A percentile compares a stretch with the other conserved stretches of the same genome.
These are phyloP conservation scores for Ophiocordyceps australis DNA, from an alignment of 2,329 filamentous ascomycete genomes.

Conservation along the genomic window DNA sequence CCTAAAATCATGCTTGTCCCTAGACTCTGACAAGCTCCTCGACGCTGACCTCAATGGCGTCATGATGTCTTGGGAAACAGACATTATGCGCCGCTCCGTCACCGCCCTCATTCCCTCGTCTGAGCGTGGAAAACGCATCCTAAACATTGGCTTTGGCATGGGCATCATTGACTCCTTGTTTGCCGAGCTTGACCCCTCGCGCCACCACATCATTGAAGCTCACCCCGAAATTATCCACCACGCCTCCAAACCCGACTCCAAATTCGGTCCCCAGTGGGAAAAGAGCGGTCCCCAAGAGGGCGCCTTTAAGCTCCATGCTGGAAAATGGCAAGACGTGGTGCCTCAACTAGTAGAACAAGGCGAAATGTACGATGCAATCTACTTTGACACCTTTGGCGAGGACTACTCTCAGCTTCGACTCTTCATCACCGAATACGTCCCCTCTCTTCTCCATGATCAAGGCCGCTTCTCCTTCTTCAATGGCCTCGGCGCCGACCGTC, in stretches of 20 bases:
- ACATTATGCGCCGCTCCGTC: conserved; percentile 68
- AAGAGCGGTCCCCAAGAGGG: conserved; percentile 36
- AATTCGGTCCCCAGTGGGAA: conserved; percentile 39
- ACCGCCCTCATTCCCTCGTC: conserved; percentile 37
- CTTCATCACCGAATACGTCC: conserved; percentile 80
- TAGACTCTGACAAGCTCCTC: conserved; percentile 47
- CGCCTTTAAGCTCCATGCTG: conserved; percentile 49
- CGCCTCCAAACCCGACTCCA: conserved; percentile 27
- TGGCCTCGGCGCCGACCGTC: conserved; percentile 78
- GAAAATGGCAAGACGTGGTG: conserved; percentile 68
- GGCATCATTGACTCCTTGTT: conserved; percentile 73
- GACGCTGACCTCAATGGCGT: conserved; percentile 66
- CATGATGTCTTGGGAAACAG: conserved; percentile 87
- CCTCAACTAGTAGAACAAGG: conserved; percentile 49
- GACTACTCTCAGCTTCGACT: conserved; percentile 69
- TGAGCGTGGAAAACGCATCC: conserved; percentile 41
- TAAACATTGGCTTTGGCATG: conserved; percentile 86
- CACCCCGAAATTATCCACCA: conserved; percentile 60
- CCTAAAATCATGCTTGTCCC: conserved; percentile 46
- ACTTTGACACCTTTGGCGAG: conserved; percentile 96
- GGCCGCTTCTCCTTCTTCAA: conserved; percentile 81
- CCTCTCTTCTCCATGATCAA: conserved; percentile 52
- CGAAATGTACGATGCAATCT: conserved; percentile 68
- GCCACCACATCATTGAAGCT: conserved; percentile 75
- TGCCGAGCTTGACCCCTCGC: conserved; percentile 43